A percentile compares a stretch with the other conserved stretches of the same genome.
phyloP scores from a whole-genome alignment of 2,329 filamentous ascomycete species.

The Lasiodiplodia hormozganensis region DNA sequence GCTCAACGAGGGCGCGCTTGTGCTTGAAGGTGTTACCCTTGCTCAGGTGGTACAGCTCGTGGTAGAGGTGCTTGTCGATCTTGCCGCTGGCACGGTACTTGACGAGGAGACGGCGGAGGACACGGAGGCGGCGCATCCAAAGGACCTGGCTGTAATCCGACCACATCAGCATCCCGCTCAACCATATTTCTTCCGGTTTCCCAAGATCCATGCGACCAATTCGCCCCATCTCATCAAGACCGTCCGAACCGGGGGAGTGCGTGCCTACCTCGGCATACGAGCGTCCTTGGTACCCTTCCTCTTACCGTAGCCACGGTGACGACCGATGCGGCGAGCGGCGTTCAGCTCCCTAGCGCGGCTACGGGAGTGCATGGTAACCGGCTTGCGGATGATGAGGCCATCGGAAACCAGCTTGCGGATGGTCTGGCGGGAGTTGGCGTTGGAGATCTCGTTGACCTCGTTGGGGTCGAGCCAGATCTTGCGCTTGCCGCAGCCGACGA shows the following conservation, averaged over 20 bases:
- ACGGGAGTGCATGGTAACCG: constrained; percentile 99
- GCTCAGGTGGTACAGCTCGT: constrained; percentile 99
- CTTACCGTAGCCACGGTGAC: constrained; percentile 99
- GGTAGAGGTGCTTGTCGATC: constrained; percentile 99
- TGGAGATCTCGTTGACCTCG: constrained; percentile 98
- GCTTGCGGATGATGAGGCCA: constrained; percentile 99
- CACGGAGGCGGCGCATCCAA: constrained; percentile 99
- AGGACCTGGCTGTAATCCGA: constrained; percentile 78
- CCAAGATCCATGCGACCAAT: constrained; percentile 22
- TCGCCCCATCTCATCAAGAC: not conserved
- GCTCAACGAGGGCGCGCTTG: constrained; percentile 99
- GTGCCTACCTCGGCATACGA: constrained; percentile 92
- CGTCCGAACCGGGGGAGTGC: not conserved
- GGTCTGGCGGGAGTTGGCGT: constrained; percentile 99
- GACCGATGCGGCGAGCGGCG: constrained; percentile 90
- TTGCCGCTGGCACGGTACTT: constrained; percentile 99
- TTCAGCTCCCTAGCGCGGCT: constrained; percentile 94
- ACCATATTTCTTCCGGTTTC: constrained; percentile 29
- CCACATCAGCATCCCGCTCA: constrained; percentile 40
- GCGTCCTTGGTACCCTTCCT: constrained; percentile 99
- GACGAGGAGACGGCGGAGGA: constrained; percentile 97
- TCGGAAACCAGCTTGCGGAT: constrained; percentile 99
- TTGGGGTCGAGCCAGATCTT: constrained; percentile 99
- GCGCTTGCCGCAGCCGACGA: constrained; percentile 96
- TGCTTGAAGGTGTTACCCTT: constrained; percentile 99